phyloP scores from a whole-genome alignment of 805 yeast genomes.

The Cyberlindnera euphorbiae region DNA sequence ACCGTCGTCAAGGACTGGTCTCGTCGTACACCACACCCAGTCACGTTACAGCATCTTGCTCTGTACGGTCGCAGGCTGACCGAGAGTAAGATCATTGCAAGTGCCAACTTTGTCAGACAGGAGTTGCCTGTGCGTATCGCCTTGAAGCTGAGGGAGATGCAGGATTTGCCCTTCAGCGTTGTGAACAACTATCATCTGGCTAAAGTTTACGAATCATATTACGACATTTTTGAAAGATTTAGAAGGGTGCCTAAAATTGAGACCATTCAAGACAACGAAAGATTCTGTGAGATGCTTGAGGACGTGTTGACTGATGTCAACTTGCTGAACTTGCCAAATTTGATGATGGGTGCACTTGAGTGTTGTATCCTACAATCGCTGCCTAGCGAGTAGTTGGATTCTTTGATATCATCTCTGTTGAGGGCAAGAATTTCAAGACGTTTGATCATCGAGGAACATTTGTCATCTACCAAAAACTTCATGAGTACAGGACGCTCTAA shows the following conservation, averaged over 20 bases:
- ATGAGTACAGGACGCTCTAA: constrained; percentile 39
- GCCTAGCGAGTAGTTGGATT: constrained; percentile 62
- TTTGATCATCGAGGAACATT: constrained; percentile 87
- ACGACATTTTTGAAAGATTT: constrained; percentile 81
- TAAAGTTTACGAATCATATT: constrained; percentile 85
- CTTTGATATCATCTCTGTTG: constrained; percentile 68
- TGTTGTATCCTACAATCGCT: constrained; percentile 54
- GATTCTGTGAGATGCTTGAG: constrained; percentile 61
- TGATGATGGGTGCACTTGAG: constrained; percentile 91
- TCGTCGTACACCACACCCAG: constrained; percentile 75
- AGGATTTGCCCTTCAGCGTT: constrained; percentile 75
- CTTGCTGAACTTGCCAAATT: constrained; percentile 74
- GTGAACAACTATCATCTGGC: constrained; percentile 82
- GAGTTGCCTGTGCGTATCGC: constrained; percentile 86
- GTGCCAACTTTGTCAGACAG: constrained; percentile 84
- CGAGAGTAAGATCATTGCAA: constrained; percentile 67
- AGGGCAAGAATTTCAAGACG: constrained; percentile 87
- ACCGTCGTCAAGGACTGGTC: constrained; percentile 60
- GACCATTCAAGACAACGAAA: constrained; percentile 68
- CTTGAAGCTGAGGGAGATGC: constrained; percentile 72
- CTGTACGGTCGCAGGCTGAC: constrained; percentile 80
- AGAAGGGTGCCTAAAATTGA: constrained; percentile 66
- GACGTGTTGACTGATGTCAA: constrained; percentile 70
- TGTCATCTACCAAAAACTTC: constrained; percentile 68
- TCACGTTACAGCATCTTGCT: constrained; percentile 83